Evolutionary conservation across 345 rosid genomes (phyloP).

Genomic region (Kernera saxatilis): DNA sequence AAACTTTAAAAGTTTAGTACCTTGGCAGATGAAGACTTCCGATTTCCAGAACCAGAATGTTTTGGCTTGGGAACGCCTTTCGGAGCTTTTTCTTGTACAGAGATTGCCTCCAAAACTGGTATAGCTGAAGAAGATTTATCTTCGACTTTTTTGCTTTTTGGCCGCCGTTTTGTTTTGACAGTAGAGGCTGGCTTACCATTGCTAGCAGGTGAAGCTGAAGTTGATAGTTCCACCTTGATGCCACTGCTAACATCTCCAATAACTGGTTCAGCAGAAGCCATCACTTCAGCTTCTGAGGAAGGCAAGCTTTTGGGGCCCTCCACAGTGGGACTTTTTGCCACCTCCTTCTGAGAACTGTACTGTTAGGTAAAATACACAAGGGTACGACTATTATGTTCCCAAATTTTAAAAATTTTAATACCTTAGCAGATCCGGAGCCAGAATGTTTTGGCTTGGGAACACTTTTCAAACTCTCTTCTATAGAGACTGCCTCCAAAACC

Average conservation of each 20-base stretch:
- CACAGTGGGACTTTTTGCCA: constrained; percentile 9
- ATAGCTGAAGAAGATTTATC: constrained; percentile 32
- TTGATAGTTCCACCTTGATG: constrained; percentile 14
- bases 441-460: constrained; percentile 23
- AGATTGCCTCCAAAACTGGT: constrained; percentile 30
- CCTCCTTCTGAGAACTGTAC: constrained; percentile 39
- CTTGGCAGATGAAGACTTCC: constrained; percentile 24
- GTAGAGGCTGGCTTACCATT: constrained; percentile 28
- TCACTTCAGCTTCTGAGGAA: constrained; percentile 15
- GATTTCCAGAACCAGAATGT: constrained; percentile 28
- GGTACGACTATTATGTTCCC: constrained; percentile 5
- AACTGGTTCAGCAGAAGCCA: constrained; percentile 23
- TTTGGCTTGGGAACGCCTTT: constrained; percentile 19
- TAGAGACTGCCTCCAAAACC: constrained; percentile 29
- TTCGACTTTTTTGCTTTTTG: constrained; percentile 39
- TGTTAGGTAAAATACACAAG: constrained; percentile 29
- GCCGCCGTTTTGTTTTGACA: constrained; percentile 32
- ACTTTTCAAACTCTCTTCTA: constrained; percentile 25
- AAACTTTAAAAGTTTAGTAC: constrained; percentile 33
- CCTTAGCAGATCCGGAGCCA: constrained; percentile 35
- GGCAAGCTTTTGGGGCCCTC: constrained; percentile 26
- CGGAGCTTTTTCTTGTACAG: constrained; percentile 26
- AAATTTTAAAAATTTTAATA: constrained; percentile 30
- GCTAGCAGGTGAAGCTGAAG: constrained; percentile 22
- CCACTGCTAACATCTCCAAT: constrained; percentile 22